Evolutionary conservation across 225 moss, liverwort and hornwort genomes (phyloP).

Genomic region (Bryoerythrophyllum caledonicum): DNA sequence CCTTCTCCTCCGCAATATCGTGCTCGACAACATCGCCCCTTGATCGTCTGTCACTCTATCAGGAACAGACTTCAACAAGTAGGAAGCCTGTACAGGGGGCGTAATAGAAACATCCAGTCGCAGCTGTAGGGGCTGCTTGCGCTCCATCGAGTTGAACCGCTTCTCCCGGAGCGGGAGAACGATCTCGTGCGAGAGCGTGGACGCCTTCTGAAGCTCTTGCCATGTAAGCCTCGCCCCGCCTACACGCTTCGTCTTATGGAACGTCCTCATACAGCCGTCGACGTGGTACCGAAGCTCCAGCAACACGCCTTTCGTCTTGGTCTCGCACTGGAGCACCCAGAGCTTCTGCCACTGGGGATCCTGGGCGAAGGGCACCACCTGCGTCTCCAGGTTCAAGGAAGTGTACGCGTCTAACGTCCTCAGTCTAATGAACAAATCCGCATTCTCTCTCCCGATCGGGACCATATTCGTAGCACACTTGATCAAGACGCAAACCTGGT

Average conservation of each 20-base stretch:
- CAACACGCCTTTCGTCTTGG: conserved; percentile 57
- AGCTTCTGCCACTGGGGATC: conserved; percentile 66
- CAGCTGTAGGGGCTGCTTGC: conserved; percentile 36
- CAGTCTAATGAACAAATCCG: conserved; percentile 52
- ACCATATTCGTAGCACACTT: conserved; percentile 40
- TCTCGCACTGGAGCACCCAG: conserved; percentile 77
- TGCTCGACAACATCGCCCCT: conserved; percentile 70
- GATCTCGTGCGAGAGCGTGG: conserved; percentile 61
- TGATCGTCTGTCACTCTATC: conserved; percentile 76
- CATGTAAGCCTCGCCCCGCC: conserved; percentile 55
- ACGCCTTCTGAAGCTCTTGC: conserved; percentile 57
- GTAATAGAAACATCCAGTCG: conserved; percentile 65
- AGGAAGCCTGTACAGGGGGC: conserved; percentile 63
- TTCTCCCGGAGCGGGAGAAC: conserved; percentile 41
- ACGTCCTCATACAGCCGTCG: conserved; percentile 48
- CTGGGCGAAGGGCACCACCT: conserved; percentile 32
- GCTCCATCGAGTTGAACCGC: conserved; percentile 28
- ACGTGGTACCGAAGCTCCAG: conserved; percentile 65
- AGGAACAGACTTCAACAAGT: conserved; percentile 69
- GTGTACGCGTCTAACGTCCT: conserved; percentile 60
- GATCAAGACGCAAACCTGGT: conserved; percentile 65
- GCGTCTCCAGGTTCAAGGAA: conserved; percentile 63
- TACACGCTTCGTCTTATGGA: conserved; percentile 49
- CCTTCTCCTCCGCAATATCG: conserved; percentile 47
- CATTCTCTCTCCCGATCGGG: conserved; percentile 29